Conservation (phyloP, 371 early-diverging fungal genomes). For the Quaeritorhiza haematococci region DNA sequence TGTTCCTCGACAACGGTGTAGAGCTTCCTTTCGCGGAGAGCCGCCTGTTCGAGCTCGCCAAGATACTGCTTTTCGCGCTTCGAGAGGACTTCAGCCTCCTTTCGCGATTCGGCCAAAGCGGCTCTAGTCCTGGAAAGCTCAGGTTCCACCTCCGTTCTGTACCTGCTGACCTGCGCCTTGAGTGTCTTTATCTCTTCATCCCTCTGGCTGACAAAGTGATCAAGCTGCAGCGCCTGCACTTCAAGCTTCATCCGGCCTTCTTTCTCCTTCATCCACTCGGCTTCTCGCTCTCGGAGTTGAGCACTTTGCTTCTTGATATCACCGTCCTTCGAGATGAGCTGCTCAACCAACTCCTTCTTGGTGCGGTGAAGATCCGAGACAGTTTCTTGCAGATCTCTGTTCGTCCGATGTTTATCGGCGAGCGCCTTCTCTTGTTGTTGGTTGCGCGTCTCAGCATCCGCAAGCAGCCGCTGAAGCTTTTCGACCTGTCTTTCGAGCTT, state of each 20-base stretch:
- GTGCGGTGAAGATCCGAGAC: background rate
- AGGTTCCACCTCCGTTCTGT: slow-evolving; percentile 22
- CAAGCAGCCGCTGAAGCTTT: slow-evolving; percentile 11
- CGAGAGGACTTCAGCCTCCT: slow-evolving; percentile 23
- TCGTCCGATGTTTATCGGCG: background rate
- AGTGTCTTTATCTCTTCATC: slow-evolving; percentile 23
- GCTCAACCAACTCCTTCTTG: slow-evolving; percentile 24
- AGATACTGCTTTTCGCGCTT: slow-evolving; percentile 26
- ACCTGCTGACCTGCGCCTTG: slow-evolving; percentile 12
- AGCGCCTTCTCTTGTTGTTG: slow-evolving; percentile 16
- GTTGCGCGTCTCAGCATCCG: slow-evolving; percentile 17
- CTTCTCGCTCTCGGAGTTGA: slow-evolving; percentile 28
- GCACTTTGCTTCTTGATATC: slow-evolving; percentile 29
- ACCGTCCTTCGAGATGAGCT: slow-evolving; percentile 17
- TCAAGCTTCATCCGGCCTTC: slow-evolving; percentile 35
- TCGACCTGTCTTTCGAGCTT: slow-evolving; percentile 19
- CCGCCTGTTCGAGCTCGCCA: slow-evolving; percentile 33
- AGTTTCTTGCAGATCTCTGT: slow-evolving; percentile 13
- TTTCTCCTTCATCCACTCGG: slow-evolving; percentile 28
- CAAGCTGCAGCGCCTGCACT: slow-evolving; percentile 29
- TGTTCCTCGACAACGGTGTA: slow-evolving; percentile 26
- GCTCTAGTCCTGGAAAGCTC: slow-evolving; percentile 1
- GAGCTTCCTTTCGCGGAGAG: slow-evolving; percentile 23
- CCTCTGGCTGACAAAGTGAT: slow-evolving; percentile 25
- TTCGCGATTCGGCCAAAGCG: slow-evolving; percentile 13